These are phyloP conservation scores for Salvia hispanica DNA, from an alignment of 257 asterid species.

Conservation along the genomic window DNA sequence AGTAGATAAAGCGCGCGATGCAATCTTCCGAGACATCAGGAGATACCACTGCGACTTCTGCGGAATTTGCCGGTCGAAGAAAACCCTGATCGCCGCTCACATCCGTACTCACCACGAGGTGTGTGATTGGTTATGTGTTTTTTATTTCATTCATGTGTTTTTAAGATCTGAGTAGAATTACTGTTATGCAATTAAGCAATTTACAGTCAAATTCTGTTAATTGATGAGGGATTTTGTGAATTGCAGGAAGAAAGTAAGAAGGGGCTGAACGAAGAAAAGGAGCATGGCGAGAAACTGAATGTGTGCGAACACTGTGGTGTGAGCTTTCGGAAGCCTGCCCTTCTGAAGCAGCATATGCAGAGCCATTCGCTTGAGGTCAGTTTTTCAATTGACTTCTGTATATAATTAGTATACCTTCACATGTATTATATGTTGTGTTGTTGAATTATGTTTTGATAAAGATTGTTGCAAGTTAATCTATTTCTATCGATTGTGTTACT, in stretches of 20 bases:
- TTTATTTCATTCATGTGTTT: not conserved
- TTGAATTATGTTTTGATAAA: not conserved
- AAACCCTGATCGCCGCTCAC: slow-evolving; percentile 69
- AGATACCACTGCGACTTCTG: slow-evolving; percentile 78
- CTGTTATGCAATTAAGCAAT: not conserved
- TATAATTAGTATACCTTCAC: not conserved
- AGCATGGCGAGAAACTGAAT: slow-evolving; percentile 38
- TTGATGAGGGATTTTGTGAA: slow-evolving; percentile 26
- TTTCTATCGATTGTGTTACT: not conserved
- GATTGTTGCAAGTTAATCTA: not conserved
- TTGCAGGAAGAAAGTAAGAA: slow-evolving; percentile 47
- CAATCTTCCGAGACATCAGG: slow-evolving; percentile 70
- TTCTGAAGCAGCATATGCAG: slow-evolving; percentile 89
- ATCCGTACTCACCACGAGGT: slow-evolving; percentile 65
- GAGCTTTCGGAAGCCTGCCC: slow-evolving; percentile 74
- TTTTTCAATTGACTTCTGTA: not conserved
- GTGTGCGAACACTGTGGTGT: slow-evolving; percentile 70
- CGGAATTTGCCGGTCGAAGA: slow-evolving; percentile 89
- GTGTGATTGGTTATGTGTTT: not conserved
- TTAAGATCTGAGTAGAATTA: not conserved
- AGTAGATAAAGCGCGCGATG: slow-evolving; percentile 34
- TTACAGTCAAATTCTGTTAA: not conserved
- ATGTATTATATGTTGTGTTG: not conserved
- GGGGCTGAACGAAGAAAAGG: slow-evolving; percentile 32
- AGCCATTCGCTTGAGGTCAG: slow-evolving; percentile 82